These are phyloP conservation scores for Candida pseudoviswanathii DNA, from an alignment of 1,139 yeast species.

Conservation along the genomic window DNA sequence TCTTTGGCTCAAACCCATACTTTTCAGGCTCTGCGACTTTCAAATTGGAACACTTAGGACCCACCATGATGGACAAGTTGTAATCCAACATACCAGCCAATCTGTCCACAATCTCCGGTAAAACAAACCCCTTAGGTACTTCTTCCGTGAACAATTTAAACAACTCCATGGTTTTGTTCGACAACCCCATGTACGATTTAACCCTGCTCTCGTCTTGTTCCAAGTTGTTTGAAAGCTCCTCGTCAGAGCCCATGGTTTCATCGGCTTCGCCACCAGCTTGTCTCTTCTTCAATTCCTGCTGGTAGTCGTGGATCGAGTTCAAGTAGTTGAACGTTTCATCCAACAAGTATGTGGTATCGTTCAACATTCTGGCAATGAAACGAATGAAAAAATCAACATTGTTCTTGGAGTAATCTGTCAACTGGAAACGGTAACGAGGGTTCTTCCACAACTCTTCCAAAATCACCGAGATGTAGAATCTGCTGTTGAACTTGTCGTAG, in stretches of 20 bases:
- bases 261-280: conserved; percentile 26
- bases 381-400: conserved; percentile 83
- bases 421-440: conserved; percentile 65
- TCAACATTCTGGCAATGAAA: conserved; percentile 91
- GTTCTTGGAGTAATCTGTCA: conserved; percentile 63
- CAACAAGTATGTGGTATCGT: conserved; percentile 86
- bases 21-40: conserved; percentile 84
- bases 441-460: conserved; percentile 83
- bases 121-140: conserved; percentile 83
- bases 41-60: conserved; percentile 88
- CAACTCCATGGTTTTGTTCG: conserved; percentile 79
- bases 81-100: conserved; percentile 95
- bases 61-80: conserved; percentile 86
- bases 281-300: conserved; percentile 51
- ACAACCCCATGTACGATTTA: conserved; percentile 76
- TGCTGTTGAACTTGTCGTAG: conserved; percentile 90
- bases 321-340: conserved; percentile 89
- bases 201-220: conserved; percentile 74
- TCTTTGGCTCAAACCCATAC: conserved; percentile 81
- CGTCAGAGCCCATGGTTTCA: conserved; percentile 55
- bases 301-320: conserved; percentile 73
- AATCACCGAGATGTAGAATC: conserved; percentile 84
- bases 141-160: conserved; percentile 82
- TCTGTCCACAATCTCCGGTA: conserved; percentile 89
- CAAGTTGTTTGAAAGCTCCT: conserved; percentile 61